A percentile compares a stretch with the other conserved stretches of the same genome.
Conservation (phyloP, 306 rosid genomes). For the Geum urbanum region DNA sequence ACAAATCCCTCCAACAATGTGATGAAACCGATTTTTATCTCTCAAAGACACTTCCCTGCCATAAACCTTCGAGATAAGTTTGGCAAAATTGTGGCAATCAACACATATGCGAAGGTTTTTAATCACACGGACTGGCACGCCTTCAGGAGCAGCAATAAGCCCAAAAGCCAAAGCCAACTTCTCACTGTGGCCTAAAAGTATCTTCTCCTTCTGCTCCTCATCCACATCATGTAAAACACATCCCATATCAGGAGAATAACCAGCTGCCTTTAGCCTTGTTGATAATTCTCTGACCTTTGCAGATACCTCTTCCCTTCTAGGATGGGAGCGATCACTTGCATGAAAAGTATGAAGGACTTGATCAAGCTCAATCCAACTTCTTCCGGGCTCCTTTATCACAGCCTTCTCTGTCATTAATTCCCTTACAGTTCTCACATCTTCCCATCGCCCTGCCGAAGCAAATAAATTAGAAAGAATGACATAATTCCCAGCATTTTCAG, state of each 20-base stretch:
- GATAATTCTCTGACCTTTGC: constrained; percentile 60
- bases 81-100: constrained; percentile 90
- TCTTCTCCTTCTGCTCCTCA: constrained; percentile 87
- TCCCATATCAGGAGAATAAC: constrained; percentile 72
- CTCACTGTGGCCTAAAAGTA: constrained; percentile 76
- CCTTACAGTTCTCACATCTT: constrained; percentile 59
- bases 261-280: constrained; percentile 59
- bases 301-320: constrained; percentile 68
- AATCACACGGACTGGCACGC: constrained; percentile 52
- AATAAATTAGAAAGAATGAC: constrained; percentile 79
- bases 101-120: constrained; percentile 86
- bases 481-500: constrained; percentile 80
- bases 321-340: constrained; percentile 75
- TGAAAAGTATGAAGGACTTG: constrained; percentile 74
- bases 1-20: constrained; percentile 64
- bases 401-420: constrained; percentile 59
- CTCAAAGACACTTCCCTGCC: constrained; percentile 64
- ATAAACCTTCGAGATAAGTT: constrained; percentile 50
- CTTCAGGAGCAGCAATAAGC: constrained; percentile 53
- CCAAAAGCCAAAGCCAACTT: constrained; percentile 79
- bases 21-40: constrained; percentile 77
- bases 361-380: constrained; percentile 79
- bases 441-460: constrained; percentile 91
- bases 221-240: constrained; percentile 80
- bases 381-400: constrained; percentile 73